These are phyloP conservation scores for Sphagnurus paluster DNA, from an alignment of 1,284 basidiomycete species.

Conservation along the genomic window DNA sequence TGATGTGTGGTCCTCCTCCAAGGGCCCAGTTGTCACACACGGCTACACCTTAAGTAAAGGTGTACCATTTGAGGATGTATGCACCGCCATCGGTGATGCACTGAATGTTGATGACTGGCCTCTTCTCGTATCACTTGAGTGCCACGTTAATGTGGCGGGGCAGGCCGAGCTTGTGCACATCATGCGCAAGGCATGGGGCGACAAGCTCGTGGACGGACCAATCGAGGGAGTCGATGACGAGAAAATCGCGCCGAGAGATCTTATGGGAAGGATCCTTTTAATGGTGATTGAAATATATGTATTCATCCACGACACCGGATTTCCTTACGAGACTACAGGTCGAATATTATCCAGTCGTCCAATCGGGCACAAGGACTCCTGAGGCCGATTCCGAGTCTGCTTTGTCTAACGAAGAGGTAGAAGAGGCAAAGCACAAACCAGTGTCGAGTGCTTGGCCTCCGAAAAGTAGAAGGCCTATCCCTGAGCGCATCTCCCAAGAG, in stretches of 20 bases:
- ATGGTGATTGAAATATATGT: too few species aligned
- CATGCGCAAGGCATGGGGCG: constrained; percentile 56
- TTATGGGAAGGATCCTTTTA: constrained; percentile 55
- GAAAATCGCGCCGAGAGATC: constrained; percentile 43
- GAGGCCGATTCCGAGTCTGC: constrained; percentile 21
- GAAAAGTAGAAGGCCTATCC: constrained; percentile 20
- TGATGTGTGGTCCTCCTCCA: constrained; percentile 62
- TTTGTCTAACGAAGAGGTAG: constrained; percentile 19
- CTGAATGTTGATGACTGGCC: constrained; percentile 50
- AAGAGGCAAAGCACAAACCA: constrained; percentile 12
- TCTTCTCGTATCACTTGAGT: constrained; percentile 64
- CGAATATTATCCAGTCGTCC: constrained; percentile 49
- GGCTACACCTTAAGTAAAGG: constrained; percentile 54
- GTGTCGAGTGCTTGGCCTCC: constrained; percentile 16
- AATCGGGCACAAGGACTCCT: constrained; percentile 22
- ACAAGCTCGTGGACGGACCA: constrained; percentile 45
- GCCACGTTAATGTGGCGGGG: constrained; percentile 52
- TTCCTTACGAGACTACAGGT: constrained; percentile 35
- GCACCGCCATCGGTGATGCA: constrained; percentile 48
- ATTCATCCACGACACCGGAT: not conserved
- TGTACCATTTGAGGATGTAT: constrained; percentile 50
- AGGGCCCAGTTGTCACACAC: constrained; percentile 61
- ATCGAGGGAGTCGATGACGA: constrained; percentile 36
- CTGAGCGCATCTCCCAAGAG: constrained; percentile 43
- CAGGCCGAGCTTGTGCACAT: constrained; percentile 57